Conservation (phyloP, 805 yeast genomes). For the Lipomyces spencermartinsiae region DNA sequence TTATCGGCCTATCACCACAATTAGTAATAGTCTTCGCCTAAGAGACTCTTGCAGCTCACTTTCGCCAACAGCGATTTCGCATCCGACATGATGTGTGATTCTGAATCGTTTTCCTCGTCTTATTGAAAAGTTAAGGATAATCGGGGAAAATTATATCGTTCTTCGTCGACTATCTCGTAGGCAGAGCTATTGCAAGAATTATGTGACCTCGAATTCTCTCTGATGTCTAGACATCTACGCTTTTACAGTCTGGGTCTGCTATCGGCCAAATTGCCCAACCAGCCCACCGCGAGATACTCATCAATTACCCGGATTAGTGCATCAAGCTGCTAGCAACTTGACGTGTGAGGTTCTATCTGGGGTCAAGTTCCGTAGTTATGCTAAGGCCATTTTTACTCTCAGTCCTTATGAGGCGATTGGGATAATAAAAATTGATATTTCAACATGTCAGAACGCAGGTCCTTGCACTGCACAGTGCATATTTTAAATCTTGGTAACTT, state of each 20-base stretch:
- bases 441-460: no score
- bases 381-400: no score
- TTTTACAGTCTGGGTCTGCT: no score
- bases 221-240: no score
- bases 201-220: background rate
- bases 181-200: background rate
- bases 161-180: background rate
- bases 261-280: background rate
- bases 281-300: background rate
- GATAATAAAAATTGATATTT: no score
- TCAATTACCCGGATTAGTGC: background rate
- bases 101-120: background rate
- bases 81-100: constrained; percentile 39
- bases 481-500: no score
- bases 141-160: background rate
- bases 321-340: background rate
- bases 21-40: background rate
- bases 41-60: constrained; percentile 23
- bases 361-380: background rate
- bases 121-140: background rate
- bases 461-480: no score
- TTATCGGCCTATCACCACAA: constrained; percentile 62
- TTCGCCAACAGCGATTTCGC: constrained; percentile 29
- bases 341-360: background rate
- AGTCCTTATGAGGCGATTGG: no score